Conservation (phyloP, 2,329 filamentous ascomycete species). For the Gyromitra esculenta region DNA sequence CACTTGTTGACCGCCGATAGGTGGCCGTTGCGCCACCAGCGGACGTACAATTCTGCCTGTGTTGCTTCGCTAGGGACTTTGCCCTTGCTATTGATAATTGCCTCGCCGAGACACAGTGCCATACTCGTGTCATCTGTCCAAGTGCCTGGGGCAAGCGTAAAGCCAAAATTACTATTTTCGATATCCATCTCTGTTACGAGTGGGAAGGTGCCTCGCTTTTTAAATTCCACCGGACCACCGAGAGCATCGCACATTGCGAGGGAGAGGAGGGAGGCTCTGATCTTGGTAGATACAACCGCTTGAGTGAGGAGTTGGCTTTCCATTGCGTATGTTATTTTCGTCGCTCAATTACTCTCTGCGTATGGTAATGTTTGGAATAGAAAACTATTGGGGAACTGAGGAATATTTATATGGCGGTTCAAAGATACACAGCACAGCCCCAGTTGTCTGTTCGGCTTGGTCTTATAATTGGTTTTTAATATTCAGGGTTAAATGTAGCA, state of each 20-base stretch:
- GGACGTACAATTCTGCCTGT: constrained; percentile 60
- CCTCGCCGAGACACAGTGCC: constrained; percentile 62
- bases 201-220: constrained; percentile 59
- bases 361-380: neutral
- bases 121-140: constrained; percentile 64
- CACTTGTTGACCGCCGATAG: constrained; percentile 60
- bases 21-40: constrained; percentile 60
- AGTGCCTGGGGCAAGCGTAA: constrained; percentile 60
- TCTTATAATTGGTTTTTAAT: no score
- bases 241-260: constrained; percentile 63
- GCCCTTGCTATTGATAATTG: constrained; percentile 59
- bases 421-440: neutral
- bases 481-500: no score
- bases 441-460: no score
- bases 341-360: neutral
- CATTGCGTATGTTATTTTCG: constrained; percentile 14
- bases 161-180: constrained; percentile 59
- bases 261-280: constrained; percentile 61
- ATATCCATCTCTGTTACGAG: constrained; percentile 59
- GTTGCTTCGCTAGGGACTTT: constrained; percentile 56
- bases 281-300: constrained; percentile 53
- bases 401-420: neutral
- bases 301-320: constrained; percentile 32
- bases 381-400: neutral
- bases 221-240: constrained; percentile 62